Evolutionary conservation across 352 stramenopile species (phyloP).

Genomic region (Phytophthora fragariae): DNA sequence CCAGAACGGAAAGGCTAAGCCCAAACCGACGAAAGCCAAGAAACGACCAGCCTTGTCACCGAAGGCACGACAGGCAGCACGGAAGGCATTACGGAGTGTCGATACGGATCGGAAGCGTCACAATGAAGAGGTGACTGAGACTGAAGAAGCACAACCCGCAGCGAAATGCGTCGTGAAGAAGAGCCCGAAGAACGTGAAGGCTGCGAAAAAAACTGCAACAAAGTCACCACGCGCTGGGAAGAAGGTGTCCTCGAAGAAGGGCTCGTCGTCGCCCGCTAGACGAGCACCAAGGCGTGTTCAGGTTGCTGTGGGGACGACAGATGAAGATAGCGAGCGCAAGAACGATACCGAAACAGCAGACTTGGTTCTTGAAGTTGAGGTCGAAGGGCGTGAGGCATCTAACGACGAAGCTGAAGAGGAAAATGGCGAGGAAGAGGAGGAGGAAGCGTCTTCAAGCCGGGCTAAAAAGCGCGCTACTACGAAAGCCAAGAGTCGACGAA

Average conservation of each 20-base stretch:
- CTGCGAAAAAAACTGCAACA: slow-evolving; percentile 15
- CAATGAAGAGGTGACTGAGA: slow-evolving; percentile 8
- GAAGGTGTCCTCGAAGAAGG: slow-evolving; percentile 19
- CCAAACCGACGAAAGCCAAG: slow-evolving; percentile 17
- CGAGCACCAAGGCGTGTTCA: slow-evolving; percentile 40
- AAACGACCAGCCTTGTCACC: slow-evolving; percentile 16
- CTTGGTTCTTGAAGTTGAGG: slow-evolving; percentile 66
- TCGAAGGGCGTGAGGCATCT: slow-evolving; percentile 34
- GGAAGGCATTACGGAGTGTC: slow-evolving; percentile 19
- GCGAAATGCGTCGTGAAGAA: slow-evolving; percentile 18
- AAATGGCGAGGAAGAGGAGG: slow-evolving; percentile 13
- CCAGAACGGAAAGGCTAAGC: slow-evolving; percentile 12
- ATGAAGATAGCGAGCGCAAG: slow-evolving; percentile 60
- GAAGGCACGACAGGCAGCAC: slow-evolving; percentile 16
- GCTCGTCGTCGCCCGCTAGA: slow-evolving; percentile 9
- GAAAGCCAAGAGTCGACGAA: slow-evolving; percentile 20
- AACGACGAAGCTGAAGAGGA: slow-evolving; percentile 21
- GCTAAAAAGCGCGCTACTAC: slow-evolving; percentile 14
- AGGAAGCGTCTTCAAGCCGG: slow-evolving; percentile 7
- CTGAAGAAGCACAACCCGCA: slow-evolving; percentile 11
- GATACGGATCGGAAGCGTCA: slow-evolving; percentile 19
- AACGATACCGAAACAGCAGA: slow-evolving; percentile 52
- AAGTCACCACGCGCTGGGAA: slow-evolving; percentile 22
- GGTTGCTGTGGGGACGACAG: slow-evolving; percentile 56
- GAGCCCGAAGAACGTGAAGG: slow-evolving; percentile 23